Percentiles rank a stretch among this genome's conserved stretches.
Conservation (phyloP, 805 yeast species). For the Starmerella khaoyaiensis region DNA sequence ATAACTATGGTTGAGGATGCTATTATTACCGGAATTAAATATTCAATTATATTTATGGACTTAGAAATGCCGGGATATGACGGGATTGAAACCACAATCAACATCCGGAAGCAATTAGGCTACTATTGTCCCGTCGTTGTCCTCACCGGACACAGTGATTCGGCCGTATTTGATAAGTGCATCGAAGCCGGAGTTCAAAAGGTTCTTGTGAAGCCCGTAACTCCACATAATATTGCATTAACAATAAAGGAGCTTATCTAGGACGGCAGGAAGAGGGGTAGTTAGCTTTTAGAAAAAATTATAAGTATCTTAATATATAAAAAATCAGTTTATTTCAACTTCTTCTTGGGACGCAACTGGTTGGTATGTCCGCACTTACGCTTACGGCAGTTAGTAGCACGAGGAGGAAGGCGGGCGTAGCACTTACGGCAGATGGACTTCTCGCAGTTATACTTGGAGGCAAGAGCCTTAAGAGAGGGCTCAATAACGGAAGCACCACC, state of each 20-base stretch:
- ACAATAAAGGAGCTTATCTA: conserved; percentile 3
- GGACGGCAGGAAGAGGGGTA: not conserved
- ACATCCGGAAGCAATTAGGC: conserved; percentile 48
- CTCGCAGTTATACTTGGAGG: conserved; percentile 99
- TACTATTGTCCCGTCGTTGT: conserved; percentile 78
- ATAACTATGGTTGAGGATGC: conserved; percentile 50
- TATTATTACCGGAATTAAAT: conserved; percentile 28
- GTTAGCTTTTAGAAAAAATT: not conserved
- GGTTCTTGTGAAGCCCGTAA: conserved; percentile 76
- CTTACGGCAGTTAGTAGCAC: conserved; percentile 99
- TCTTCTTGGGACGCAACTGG: conserved; percentile 99
- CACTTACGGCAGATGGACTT: conserved; percentile 98
- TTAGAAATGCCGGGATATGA: conserved; percentile 24
- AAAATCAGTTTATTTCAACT: conserved; percentile 68
- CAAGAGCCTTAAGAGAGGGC: conserved; percentile 98
- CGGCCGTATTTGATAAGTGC: conserved; percentile 67
- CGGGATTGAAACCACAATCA: conserved; percentile 26
- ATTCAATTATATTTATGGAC: conserved; percentile 25
- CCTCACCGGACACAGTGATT: conserved; percentile 84
- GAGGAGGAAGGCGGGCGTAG: conserved; percentile 99
- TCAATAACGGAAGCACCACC: conserved; percentile 86
- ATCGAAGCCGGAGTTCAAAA: conserved; percentile 76
- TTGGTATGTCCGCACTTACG: conserved; percentile 99
- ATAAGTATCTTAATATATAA: conserved; percentile 4
- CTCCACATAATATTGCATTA: conserved; percentile 25